Conservation (phyloP, 2,329 filamentous ascomycete species). For the Hypoxylon sp. region DNA sequence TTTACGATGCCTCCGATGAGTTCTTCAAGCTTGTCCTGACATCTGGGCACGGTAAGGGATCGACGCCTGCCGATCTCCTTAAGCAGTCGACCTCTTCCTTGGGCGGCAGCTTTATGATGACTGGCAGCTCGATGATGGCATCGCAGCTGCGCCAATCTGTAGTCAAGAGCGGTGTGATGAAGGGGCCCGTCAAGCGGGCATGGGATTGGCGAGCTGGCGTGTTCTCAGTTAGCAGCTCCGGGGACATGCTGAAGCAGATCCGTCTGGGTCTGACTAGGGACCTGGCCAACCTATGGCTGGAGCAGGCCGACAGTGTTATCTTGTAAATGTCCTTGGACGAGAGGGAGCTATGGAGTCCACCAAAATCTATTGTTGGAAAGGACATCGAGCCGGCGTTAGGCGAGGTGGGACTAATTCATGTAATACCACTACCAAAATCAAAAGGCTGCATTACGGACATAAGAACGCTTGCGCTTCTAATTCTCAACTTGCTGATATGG, state of each 20-base stretch:
- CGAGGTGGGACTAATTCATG: conserved; percentile 5
- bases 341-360: conserved; percentile 6
- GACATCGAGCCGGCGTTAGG: conserved; percentile 32
- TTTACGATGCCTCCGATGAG: conserved; percentile 80
- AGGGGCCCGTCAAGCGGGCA: conserved; percentile 65
- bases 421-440: conserved; percentile 16
- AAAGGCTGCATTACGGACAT: neutral
- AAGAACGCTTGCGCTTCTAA: neutral
- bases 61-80: conserved; percentile 74
- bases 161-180: conserved; percentile 48
- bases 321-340: conserved; percentile 49
- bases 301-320: conserved; percentile 70
- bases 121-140: conserved; percentile 78
- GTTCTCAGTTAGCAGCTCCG: conserved; percentile 67
- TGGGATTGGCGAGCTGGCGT: conserved; percentile 78
- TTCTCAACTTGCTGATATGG: neutral
- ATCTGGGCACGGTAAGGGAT: conserved; percentile 74
- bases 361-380: conserved; percentile 4
- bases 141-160: conserved; percentile 72
- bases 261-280: conserved; percentile 80
- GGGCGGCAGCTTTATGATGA: conserved; percentile 73
- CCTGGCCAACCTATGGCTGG: conserved; percentile 75
- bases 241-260: conserved; percentile 78
- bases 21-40: conserved; percentile 81
- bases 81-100: conserved; percentile 63